Evolutionary conservation across 192 early-diverging fungal genomes (phyloP), one percentile per base, ranked within the genome.

Genomic region (Podila epigama): DNA sequence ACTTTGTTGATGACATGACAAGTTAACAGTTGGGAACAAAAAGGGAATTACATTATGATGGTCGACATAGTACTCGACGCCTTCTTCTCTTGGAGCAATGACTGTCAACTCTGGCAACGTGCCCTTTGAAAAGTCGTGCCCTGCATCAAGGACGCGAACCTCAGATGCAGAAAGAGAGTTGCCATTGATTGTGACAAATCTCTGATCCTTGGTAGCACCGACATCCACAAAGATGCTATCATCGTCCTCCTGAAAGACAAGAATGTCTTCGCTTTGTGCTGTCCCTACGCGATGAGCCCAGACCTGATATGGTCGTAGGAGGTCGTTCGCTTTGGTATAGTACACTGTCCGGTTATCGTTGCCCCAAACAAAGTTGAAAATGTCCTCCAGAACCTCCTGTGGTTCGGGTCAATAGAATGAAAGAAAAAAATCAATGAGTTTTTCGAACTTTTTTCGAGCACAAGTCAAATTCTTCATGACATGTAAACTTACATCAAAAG

Each of bases 211-310:
- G 51, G 92, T 89, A 16, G 85, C 81, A 12, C 89, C 88, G 37
- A 93, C 88, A 79, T 93, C 92, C 12, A 93, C 85, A 87, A 93
- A 92, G 36, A 86, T 85, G 29, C 89, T 85, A 37, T 86, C 81
- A 34, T 91, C 83, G 7, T 63, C 56, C 56, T 93, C 92, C 52
- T 86, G 83, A 78, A 83, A 93, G 5, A 93, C 68, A 6, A 87
- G 60, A 5, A 85, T 70, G 63, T 89, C 88, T 27, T 81, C 51
- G n/a, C 57, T 39, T 68, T 86, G 83, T 15, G 55, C 25, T 31
- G 83, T 85, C 7, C 85, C 85, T 22, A 88, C 66, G n/a, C 62
- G 42, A 56, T 88, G 87, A 16, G 83, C 83, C 69, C 81, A 88
- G 9, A 88, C 84, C 66, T 87, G 75, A 62, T 82, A 84, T 5